These are phyloP conservation scores for Trypanosoma congolense DNA, from an alignment of 208 protist species.

Conservation along the genomic window DNA sequence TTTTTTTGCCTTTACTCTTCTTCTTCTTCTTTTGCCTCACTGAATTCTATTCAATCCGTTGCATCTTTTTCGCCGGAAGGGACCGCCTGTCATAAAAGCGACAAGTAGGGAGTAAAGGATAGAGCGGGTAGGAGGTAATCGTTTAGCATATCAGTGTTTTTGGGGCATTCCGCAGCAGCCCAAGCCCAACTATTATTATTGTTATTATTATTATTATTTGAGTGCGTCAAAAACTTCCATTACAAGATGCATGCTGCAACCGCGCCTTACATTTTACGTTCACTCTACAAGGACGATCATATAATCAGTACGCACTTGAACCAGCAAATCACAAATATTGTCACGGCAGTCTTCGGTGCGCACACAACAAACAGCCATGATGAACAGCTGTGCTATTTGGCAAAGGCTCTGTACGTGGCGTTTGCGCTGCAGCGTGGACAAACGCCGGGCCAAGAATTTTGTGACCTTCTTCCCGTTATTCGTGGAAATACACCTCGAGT, in stretches of 20 bases:
- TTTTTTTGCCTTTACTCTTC: no score
- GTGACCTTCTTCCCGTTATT: slow-evolving; percentile 67
- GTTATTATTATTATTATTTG: no score
- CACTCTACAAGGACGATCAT: slow-evolving; percentile 83
- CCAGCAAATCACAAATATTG: slow-evolving; percentile 56
- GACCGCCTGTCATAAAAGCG: no score
- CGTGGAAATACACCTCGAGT: slow-evolving; percentile 31
- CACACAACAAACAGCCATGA: slow-evolving; percentile 79
- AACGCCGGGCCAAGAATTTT: slow-evolving; percentile 87
- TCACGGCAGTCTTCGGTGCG: slow-evolving; percentile 65
- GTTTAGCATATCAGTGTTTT: no score
- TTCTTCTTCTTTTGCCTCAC: no score
- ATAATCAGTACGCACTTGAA: slow-evolving; percentile 54
- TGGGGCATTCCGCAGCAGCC: no score
- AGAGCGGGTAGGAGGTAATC: no score
- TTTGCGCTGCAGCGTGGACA: slow-evolving; percentile 64
- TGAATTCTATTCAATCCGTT: no score
- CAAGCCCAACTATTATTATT: no score
- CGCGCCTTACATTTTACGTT: slow-evolving; percentile 76
- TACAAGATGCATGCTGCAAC: slow-evolving; percentile 67
- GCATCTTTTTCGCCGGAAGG: no score
- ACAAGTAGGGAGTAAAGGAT: no score
- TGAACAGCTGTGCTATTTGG: slow-evolving; percentile 36
- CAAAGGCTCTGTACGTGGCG: slow-evolving; percentile 63
- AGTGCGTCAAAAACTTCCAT: no score